Base-by-base conservation (phyloP, 352 stramenopile genomes). In the Pythium pyrilobum region DNA sequence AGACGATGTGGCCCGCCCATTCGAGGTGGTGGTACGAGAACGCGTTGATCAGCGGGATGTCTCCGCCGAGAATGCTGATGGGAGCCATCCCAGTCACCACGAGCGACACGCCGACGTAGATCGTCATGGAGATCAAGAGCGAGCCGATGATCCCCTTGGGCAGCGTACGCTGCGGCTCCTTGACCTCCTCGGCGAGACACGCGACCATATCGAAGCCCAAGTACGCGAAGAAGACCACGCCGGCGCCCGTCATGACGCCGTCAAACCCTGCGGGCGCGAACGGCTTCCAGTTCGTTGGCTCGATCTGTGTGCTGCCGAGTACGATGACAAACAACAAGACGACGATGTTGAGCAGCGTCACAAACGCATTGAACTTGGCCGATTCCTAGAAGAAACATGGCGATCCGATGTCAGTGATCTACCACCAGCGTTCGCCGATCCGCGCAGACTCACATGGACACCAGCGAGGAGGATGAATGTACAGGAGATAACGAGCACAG, bases 131-230 rank as follows among this genome's bases (percentile, higher is more conserved):
- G 46, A 97, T 95, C 21, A 96, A 52, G 2, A 98, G 68, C 5
- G 85, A 96, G 21, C 85, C 86, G 51, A 97, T 92, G 52, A 98
- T 97, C 24, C 87, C 91, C 38, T 95, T 93, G 3, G 90, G 92
- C 31, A 97, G 68, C 34, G 94, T 96, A 23, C 66, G 74, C 55
- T 97, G 87, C 4, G 90, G 90, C 43, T 96, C 73, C 20, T 93
- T 71, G 2, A 97, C 89, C 64, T 98, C 92, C 59, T 97, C 90
- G 0, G 87, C 87, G 23, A 97, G 72, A 64, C 86, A 97, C 6
- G 87, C 83, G 23, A 97, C 89, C 87, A 97, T 96, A 55, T 98
- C 92, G 66, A 98, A 98, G 28, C 89, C 89, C 32, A 97, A 65
- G 56, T 96, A 97, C 18, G 86, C 77, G 42, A 97, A 97, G 64